Conservation (phyloP, 2,329 filamentous ascomycete genomes). For the Pestalotiopsis sp. region DNA sequence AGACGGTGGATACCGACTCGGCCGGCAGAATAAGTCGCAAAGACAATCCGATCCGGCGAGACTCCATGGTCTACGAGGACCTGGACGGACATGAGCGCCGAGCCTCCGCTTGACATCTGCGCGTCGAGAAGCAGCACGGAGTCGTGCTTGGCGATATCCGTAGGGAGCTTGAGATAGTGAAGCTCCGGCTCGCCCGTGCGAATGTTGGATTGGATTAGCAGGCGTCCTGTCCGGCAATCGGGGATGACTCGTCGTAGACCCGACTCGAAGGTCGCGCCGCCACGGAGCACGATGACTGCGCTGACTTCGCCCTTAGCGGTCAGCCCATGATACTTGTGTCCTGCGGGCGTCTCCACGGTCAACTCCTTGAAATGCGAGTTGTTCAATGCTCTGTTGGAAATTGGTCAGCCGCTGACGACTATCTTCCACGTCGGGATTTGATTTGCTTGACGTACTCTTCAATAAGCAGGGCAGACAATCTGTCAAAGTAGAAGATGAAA, state of each 20-base stretch:
- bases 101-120: constrained; percentile 91
- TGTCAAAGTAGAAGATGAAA: constrained; percentile 97
- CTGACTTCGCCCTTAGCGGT: constrained; percentile 72
- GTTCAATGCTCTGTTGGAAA: constrained; percentile 66
- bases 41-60: constrained; percentile 78
- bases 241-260: constrained; percentile 89
- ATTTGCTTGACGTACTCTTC: constrained; percentile 59
- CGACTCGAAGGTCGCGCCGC: constrained; percentile 85
- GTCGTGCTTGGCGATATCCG: constrained; percentile 72
- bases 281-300: constrained; percentile 85
- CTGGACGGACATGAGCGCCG: constrained; percentile 88
- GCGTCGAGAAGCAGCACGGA: constrained; percentile 87
- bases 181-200: constrained; percentile 88
- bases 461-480: constrained; percentile 80
- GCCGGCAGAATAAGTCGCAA: constrained; percentile 91
- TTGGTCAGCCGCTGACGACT: not conserved
- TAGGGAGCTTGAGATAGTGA: constrained; percentile 82
- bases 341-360: constrained; percentile 71
- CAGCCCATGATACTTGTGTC: constrained; percentile 71
- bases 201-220: constrained; percentile 88
- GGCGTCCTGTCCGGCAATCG: constrained; percentile 84
- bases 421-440: not conserved
- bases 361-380: constrained; percentile 69
- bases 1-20: constrained; percentile 81
- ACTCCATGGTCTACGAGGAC: constrained; percentile 96